Conservation (phyloP, 352 stramenopile genomes). For the Phytophthora sojae region DNA sequence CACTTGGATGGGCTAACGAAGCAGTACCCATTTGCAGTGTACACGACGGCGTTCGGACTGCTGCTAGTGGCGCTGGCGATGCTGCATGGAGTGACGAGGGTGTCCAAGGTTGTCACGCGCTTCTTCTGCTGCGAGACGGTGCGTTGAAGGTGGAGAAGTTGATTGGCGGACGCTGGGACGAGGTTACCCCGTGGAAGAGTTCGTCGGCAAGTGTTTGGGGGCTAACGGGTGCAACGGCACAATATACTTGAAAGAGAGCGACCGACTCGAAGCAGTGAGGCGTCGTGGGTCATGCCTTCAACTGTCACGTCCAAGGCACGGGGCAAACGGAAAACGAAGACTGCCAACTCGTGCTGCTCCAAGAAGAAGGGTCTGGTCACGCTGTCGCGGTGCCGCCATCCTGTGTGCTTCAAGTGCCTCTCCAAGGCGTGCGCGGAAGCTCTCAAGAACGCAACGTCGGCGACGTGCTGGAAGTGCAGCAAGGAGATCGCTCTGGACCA, state of each 20-base stretch:
- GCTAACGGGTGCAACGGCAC: slow-evolving; percentile 8
- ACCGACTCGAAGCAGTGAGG: slow-evolving; percentile 1
- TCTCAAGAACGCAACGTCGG: slow-evolving; percentile 8
- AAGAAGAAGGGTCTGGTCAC: slow-evolving; percentile 13
- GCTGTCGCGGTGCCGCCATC: slow-evolving; percentile 23
- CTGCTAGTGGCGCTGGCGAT: slow-evolving; percentile 42
- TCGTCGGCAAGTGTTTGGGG: not conserved
- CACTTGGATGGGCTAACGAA: slow-evolving; percentile 27
- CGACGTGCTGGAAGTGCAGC: slow-evolving; percentile 29
- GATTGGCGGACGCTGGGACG: slow-evolving; percentile 31
- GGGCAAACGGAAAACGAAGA: slow-evolving; percentile 4
- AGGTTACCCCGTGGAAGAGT: slow-evolving; percentile 13
- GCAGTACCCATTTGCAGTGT: slow-evolving; percentile 39
- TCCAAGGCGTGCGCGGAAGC: slow-evolving; percentile 29
- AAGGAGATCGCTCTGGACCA: slow-evolving; percentile 36
- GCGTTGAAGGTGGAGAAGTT: slow-evolving; percentile 17
- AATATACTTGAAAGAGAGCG: slow-evolving; percentile 34
- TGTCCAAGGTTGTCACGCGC: slow-evolving; percentile 57
- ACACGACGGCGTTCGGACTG: slow-evolving; percentile 41
- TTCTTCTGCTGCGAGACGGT: slow-evolving; percentile 60
- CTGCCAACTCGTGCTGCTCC: slow-evolving; percentile 23
- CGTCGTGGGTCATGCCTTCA: slow-evolving; percentile 23
- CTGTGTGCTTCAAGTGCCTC: slow-evolving; percentile 33
- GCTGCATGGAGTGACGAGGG: slow-evolving; percentile 48
- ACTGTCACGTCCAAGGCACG: slow-evolving; percentile 12